Evolutionary conservation across 2,329 filamentous ascomycete genomes (phyloP), one percentile per base, ranked within the genome.

Genomic region (Ophiobolus disseminans): DNA sequence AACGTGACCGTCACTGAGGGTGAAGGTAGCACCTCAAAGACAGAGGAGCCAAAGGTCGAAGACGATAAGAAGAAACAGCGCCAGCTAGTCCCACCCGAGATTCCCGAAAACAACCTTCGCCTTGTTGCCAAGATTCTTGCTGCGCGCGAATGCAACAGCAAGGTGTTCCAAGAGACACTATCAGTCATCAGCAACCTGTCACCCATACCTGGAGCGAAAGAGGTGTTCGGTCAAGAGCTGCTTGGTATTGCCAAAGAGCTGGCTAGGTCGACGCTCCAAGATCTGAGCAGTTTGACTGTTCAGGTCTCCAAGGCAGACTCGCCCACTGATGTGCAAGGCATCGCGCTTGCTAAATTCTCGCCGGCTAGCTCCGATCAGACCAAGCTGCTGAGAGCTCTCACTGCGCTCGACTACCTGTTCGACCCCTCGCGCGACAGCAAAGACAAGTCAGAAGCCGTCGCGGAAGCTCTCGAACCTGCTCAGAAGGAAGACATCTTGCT

Each of bases 141-240:
- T 34, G 93, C 93, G 55, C 88, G 92, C 39, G 94, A 99, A 73
- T 99, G 94, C 76, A 96, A 91, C 68, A 92, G 90, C 55, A 97
- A 96, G 79, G 97, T 94, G 0, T 99, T 99, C 81, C 90, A 94
- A 69, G 95, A 97, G 73, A 97, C 94, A 0, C 83, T 99, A 44
- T 94, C 93, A 13, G 95, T 95, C n/a, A 96, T 99, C 79, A 97
- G 96, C 77, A 97, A 97, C 66, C 82, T 99, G 34, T 97, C 92
- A 4, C 87, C 90, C 30, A 94, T 99, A 52, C 91, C 93, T 13
- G 91, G 89, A 10, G 91, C 93, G 14, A 94, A 95, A 74, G 84
- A 89, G 43, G 82, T 91, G 9, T 97, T 99, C 70, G 94, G 94
- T n/a, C 87, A 89, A 60, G 93, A 99, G 74, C 82, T 99, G 40